Evolutionary conservation across 306 rosid genomes (phyloP).

Genomic region (Psophocarpus tetragonolobus): DNA sequence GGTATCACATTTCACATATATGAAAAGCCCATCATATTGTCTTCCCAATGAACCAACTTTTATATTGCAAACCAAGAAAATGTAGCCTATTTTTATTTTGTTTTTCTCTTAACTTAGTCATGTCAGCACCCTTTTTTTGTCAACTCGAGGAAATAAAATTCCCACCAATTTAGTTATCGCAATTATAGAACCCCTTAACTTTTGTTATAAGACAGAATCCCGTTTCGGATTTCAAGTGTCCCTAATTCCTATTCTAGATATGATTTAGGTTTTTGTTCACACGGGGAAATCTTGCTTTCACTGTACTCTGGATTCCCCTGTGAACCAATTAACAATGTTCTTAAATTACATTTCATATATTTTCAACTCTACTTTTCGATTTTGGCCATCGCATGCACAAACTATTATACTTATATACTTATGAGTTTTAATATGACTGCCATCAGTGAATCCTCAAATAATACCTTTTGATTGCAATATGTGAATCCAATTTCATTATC

Average conservation of each 20-base stretch:
- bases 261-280: slow-evolving; percentile 11
- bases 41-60: slow-evolving; percentile 33
- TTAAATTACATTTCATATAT: background rate
- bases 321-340: background rate
- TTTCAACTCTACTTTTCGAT: background rate
- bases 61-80: background rate
- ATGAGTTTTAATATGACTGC: background rate
- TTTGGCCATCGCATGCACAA: background rate
- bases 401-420: no score
- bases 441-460: background rate
- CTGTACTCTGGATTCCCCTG: background rate
- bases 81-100: background rate
- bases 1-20: slow-evolving; percentile 23
- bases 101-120: background rate
- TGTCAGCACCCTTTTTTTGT: background rate
- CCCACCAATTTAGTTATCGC: slow-evolving; percentile 18
- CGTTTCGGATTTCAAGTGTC: slow-evolving; percentile 7
- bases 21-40: slow-evolving; percentile 32
- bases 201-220: slow-evolving; percentile 9
- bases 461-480: background rate
- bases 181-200: background rate
- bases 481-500: background rate
- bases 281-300: background rate
- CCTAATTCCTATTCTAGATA: background rate
- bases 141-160: slow-evolving; percentile 35